Conservation (phyloP, 208 protist species). For the Crithidia fasciculata region DNA sequence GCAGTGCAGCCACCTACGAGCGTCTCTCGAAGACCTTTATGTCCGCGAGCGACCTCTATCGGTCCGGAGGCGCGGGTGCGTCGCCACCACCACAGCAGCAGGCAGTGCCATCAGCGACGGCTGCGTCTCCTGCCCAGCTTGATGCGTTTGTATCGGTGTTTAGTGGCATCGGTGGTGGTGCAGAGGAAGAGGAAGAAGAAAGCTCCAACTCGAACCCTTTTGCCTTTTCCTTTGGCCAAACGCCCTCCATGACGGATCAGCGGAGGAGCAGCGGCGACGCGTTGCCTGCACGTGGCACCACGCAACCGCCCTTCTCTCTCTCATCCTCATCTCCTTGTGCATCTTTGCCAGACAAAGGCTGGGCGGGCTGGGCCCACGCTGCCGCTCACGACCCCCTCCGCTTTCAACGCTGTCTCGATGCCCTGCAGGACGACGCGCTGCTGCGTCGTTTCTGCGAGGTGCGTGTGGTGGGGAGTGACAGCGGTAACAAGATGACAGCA, state of each 20-base stretch:
- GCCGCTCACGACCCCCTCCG: slow-evolving; percentile 32
- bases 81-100: not conserved
- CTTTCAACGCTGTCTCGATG: slow-evolving; percentile 27
- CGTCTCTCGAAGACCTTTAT: slow-evolving; percentile 18
- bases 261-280: too few relatives aligned
- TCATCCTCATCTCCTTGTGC: too few relatives aligned
- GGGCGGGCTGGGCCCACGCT: slow-evolving; percentile 55
- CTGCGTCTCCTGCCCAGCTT: not conserved
- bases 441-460: slow-evolving; percentile 62
- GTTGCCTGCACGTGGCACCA: not conserved
- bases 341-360: slow-evolving; percentile 4
- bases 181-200: not conserved
- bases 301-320: not conserved
- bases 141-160: slow-evolving; percentile 9
- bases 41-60: slow-evolving; percentile 24
- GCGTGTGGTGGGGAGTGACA: slow-evolving; percentile 29
- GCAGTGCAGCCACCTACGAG: slow-evolving; percentile 10
- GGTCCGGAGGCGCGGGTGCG: not conserved
- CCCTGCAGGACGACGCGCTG: slow-evolving; percentile 42
- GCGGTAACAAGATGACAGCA: not conserved
- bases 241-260: not conserved
- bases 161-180: slow-evolving; percentile 5
- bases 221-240: not conserved
- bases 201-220: not conserved
- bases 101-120: not conserved